Conservation (phyloP, 805 yeast species). For the Barnettozyma populi region DNA sequence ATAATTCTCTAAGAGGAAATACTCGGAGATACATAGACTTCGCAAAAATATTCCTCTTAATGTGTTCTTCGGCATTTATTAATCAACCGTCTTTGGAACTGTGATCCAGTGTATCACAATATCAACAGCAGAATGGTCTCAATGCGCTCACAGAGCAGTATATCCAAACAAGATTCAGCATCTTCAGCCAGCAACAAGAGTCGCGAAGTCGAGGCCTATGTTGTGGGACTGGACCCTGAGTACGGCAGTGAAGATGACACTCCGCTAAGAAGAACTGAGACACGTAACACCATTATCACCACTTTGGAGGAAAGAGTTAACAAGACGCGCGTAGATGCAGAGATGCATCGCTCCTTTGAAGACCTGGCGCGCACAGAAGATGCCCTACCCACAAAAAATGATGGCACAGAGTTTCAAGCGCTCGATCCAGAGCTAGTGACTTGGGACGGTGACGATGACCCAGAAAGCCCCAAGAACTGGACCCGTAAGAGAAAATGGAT, state of each 20-base stretch:
- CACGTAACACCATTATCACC: neutral
- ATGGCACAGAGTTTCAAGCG: conserved; percentile 42
- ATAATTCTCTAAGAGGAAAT: neutral
- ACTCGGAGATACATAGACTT: neutral
- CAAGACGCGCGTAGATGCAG: neutral
- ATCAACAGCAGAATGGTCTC: neutral
- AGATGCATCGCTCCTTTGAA: neutral
- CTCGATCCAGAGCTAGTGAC: conserved; percentile 63
- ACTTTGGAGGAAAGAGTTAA: neutral
- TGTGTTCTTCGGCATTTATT: neutral
- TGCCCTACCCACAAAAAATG: conserved; percentile 29
- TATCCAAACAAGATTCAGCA: neutral
- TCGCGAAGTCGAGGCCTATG: neutral
- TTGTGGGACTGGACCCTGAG: neutral
- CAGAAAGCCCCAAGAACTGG: conserved; percentile 62
- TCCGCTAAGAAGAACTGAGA: neutral
- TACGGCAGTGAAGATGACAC: neutral
- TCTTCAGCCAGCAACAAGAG: neutral
- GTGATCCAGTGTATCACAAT: neutral
- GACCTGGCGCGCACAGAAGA: conserved; percentile 16
- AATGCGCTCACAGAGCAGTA: neutral
- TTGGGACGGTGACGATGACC: conserved; percentile 61
- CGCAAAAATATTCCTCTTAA: no score
- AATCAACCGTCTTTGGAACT: neutral
- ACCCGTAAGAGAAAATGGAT: conserved; percentile 32